Base-by-base conservation (phyloP, 129 eudicot genomes). In the Chrysanthemum lavandulifolium region DNA sequence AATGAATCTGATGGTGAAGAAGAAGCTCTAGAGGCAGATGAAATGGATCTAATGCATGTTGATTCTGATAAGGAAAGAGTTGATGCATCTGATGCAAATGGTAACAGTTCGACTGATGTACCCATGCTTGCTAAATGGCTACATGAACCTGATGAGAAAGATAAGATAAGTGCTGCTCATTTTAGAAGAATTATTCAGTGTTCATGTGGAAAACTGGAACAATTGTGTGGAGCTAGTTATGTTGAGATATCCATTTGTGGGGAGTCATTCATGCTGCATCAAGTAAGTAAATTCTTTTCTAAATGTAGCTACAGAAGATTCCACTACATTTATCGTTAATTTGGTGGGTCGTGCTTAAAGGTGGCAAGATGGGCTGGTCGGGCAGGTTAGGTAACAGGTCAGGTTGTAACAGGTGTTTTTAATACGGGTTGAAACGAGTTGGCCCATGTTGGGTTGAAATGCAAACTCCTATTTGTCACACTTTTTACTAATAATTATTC, bases 191-290 rank as follows among this genome's bases (percentile, higher is more conserved):
- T 93, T 61, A 82, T 85, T 60, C 82, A 85, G 52, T 89, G 98
- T 78, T 86, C 82, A 18, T 93, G 98, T 80, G 96, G 98, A 61
- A 81, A 86, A 47, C 69, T 93, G 80, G 90, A 93, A 79, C 80
- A 68, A 29, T 70, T 86, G 73, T 76, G 6, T 69, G 97, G 96
- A 51, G 50, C 72, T 74, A 78, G 72, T 27, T 93, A 68, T 74
- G 80, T 93, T 13, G 98, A 93, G 77, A 70, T 93, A 54, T 82
- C 97, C 33, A 89, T 93, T 21, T 87, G 85, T 79, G 98, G 98
- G 48, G 97, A 93, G 74, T 93, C 98, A 40, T 93, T 93, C 84
- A 93, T 93, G 98, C 82, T 93, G 81, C 97, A 93, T 86, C 98
- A 93, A 83, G 98, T 92, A 83, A 83, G 84, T 74, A 54, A 70